phyloP scores from a whole-genome alignment of 768 basidiomycete genomes.

The Leccinum aurantiacum region DNA sequence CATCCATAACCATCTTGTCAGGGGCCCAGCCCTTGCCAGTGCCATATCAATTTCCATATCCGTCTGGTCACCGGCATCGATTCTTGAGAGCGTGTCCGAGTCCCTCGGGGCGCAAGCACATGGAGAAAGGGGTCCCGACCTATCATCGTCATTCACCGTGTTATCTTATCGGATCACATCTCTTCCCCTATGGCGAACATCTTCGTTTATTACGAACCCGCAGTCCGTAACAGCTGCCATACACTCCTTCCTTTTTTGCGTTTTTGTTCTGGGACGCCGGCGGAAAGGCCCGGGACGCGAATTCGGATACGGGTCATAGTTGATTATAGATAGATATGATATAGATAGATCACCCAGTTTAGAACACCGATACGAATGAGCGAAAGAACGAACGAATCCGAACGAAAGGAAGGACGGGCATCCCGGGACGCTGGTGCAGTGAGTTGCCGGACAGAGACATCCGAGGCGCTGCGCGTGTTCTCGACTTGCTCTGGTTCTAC shows the following conservation, averaged over 20 bases:
- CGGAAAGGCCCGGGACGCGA: conserved; percentile 6
- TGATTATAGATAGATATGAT: neutral
- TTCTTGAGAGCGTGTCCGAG: conserved; percentile 2
- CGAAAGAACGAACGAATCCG: neutral
- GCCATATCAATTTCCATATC: neutral
- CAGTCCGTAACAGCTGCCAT: neutral
- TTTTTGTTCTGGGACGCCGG: neutral
- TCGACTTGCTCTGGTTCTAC: neutral
- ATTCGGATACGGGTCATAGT: neutral
- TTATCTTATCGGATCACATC: conserved; percentile 22
- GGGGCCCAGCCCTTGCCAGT: neutral
- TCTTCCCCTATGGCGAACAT: neutral
- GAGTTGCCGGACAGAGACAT: neutral
- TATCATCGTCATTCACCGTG: neutral
- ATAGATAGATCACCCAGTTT: neutral
- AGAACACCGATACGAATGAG: conserved; percentile 2
- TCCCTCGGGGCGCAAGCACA: conserved; percentile 12
- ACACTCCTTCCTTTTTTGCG: neutral
- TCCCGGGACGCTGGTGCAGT: neutral
- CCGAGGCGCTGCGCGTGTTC: neutral
- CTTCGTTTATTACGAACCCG: neutral
- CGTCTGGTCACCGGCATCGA: conserved; percentile 6
- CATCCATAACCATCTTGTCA: neutral
- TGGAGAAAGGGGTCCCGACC: neutral
- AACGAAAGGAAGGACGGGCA: neutral